Conservation (phyloP, 1,139 yeast species). For the Candida sp. region DNA sequence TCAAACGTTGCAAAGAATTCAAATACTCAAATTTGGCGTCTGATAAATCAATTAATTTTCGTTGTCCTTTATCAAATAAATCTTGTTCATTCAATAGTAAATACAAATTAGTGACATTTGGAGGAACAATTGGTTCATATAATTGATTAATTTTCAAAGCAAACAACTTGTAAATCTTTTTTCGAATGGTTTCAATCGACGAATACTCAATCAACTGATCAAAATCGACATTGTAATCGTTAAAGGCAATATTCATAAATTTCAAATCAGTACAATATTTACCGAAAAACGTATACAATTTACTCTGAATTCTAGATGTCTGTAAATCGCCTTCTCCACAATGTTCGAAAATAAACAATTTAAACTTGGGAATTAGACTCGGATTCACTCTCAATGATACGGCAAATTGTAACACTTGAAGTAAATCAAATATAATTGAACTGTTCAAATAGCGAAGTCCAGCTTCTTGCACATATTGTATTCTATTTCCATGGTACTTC, state of each 20-base stretch:
- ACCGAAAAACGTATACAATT: conserved; percentile 27
- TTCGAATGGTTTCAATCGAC: conserved; percentile 21
- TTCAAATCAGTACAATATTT: conserved; percentile 19
- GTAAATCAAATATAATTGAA: conserved; percentile 20
- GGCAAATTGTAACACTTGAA: conserved; percentile 18
- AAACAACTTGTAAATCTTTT: conserved; percentile 29
- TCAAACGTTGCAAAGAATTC: conserved; percentile 24
- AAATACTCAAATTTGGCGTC: conserved; percentile 18
- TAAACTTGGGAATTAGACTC: conserved; percentile 19
- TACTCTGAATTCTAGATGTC: conserved; percentile 18
- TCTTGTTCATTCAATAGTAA: conserved; percentile 32
- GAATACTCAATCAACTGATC: conserved; percentile 23
- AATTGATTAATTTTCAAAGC: conserved; percentile 22
- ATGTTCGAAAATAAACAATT: conserved; percentile 34
- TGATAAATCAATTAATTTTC: conserved; percentile 18
- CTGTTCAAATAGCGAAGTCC: conserved; percentile 32
- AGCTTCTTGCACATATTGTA: conserved; percentile 22
- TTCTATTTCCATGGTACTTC: conserved; percentile 14
- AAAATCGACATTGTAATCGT: conserved; percentile 25
- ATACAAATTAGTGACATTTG: conserved; percentile 27
- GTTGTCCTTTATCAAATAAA: conserved; percentile 10
- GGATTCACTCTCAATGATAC: conserved; percentile 16
- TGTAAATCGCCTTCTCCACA: conserved; percentile 16
- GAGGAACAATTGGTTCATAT: conserved; percentile 24
- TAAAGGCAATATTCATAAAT: conserved; percentile 33